phyloP scores from a whole-genome alignment of 805 yeast species.

The Novakomyces olei region DNA sequence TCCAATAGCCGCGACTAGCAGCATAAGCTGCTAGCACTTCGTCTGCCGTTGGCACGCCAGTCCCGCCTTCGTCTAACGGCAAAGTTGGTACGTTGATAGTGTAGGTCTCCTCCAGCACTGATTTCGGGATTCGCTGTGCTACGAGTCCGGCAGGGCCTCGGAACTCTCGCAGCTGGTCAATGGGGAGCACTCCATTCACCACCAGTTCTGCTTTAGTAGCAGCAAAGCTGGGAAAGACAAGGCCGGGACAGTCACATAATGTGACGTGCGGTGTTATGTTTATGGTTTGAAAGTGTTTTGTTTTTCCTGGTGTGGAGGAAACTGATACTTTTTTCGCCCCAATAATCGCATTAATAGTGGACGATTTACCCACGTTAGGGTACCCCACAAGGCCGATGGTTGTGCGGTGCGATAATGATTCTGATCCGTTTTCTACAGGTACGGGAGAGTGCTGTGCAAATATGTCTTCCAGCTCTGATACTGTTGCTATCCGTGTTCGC shows the following conservation, averaged over 20 bases:
- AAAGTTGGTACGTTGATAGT: constrained; percentile 72
- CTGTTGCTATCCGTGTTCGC: constrained; percentile 21
- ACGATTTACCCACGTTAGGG: constrained; percentile 85
- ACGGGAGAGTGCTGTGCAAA: no score
- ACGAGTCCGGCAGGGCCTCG: constrained; percentile 75
- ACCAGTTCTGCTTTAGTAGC: constrained; percentile 90
- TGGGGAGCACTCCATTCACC: constrained; percentile 95
- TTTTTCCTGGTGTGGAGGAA: constrained; percentile 95
- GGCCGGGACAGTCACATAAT: constrained; percentile 96
- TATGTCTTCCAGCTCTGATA: constrained; percentile 13
- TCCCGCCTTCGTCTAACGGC: constrained; percentile 68
- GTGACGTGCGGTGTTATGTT: constrained; percentile 59
- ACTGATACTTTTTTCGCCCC: constrained; percentile 97
- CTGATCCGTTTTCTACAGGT: no score
- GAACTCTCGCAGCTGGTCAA: constrained; percentile 83
- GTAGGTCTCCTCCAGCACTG: constrained; percentile 68
- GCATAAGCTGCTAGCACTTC: constrained; percentile 84
- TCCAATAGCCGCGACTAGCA: constrained; percentile 85
- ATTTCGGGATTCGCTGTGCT: constrained; percentile 73
- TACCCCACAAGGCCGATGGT: constrained; percentile 85
- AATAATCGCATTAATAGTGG: constrained; percentile 91
- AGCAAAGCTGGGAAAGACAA: constrained; percentile 94
- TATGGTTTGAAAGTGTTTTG: constrained; percentile 96
- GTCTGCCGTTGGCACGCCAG: constrained; percentile 66
- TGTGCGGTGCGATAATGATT: no score